Conservation (phyloP, 164 flowering plant species). For the Berberis thunbergii region DNA sequence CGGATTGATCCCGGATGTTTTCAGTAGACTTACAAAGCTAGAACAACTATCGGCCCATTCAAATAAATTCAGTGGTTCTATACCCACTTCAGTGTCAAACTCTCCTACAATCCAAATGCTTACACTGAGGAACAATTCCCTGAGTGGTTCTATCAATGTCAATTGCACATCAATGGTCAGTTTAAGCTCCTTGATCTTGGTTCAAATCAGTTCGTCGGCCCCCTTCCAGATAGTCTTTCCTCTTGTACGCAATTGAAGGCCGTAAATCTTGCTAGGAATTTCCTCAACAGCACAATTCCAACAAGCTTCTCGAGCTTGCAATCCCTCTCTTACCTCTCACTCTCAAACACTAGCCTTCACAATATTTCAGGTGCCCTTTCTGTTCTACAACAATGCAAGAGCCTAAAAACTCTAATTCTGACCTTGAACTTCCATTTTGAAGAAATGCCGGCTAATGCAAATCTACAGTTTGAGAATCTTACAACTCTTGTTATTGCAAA, state of each 20-base stretch:
- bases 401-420: not conserved
- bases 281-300: conserved; percentile 6
- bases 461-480: conserved; percentile 4
- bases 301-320: conserved; percentile 7
- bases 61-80: not conserved
- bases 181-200: conserved; percentile 5
- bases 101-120: not conserved
- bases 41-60: conserved; percentile 1
- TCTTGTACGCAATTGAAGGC: conserved; percentile 3
- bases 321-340: conserved; percentile 6
- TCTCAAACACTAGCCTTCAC: conserved; percentile 7
- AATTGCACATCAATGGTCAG: conserved; percentile 6
- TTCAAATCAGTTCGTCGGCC: conserved; percentile 7
- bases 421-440: conserved; percentile 6
- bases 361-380: conserved; percentile 5
- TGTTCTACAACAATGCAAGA: conserved; percentile 11
- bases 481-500: conserved; percentile 3
- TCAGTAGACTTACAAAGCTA: conserved; percentile 1
- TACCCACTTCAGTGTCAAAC: conserved; percentile 7
- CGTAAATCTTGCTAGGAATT: conserved; percentile 1
- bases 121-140: conserved; percentile 5
- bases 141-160: conserved; percentile 3
- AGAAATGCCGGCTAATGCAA: not conserved
- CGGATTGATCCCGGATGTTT: conserved; percentile 3
- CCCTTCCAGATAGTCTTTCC: conserved; percentile 5